These are phyloP conservation scores for Rhytidiadelphus loreus DNA, from an alignment of 225 moss, liverwort and hornwort genomes.

Conservation along the genomic window DNA sequence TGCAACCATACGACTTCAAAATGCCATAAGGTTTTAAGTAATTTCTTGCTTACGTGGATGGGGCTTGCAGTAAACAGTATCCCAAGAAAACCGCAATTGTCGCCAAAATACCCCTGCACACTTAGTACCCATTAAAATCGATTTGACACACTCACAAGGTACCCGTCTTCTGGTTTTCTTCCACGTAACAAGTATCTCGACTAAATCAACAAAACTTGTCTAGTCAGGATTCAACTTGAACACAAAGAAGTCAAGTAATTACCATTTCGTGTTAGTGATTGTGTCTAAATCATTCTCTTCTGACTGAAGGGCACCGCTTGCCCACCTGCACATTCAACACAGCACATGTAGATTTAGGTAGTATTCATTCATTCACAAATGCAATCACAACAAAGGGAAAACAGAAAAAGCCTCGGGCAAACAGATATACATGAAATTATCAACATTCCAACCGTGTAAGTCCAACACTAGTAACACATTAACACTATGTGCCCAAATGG, in stretches of 20 bases:
- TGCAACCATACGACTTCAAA: neutral
- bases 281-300: conserved; percentile 40
- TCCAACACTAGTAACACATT: neutral
- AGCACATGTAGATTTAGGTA: neutral
- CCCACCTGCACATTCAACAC: conserved; percentile 51
- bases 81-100: conserved; percentile 70
- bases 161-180: neutral
- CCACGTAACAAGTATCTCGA: neutral
- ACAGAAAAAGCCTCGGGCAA: neutral
- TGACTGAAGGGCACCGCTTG: conserved; percentile 66
- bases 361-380: neutral
- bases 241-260: neutral
- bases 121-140: neutral
- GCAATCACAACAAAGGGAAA: neutral
- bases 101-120: conserved; percentile 74
- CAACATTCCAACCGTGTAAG: neutral
- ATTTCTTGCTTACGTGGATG: conserved; percentile 58
- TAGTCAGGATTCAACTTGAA: neutral
- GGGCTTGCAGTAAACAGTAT: conserved; percentile 82
- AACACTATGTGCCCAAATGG: neutral
- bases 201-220: neutral
- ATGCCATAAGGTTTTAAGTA: neutral
- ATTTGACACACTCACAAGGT: neutral
- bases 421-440: neutral
- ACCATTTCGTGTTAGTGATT: conserved; percentile 51